Percentiles rank a stretch among this genome's conserved stretches.
Evolutionary conservation across 2,329 filamentous ascomycete genomes (phyloP).

Genomic region (Monosporascus cannonballus): DNA sequence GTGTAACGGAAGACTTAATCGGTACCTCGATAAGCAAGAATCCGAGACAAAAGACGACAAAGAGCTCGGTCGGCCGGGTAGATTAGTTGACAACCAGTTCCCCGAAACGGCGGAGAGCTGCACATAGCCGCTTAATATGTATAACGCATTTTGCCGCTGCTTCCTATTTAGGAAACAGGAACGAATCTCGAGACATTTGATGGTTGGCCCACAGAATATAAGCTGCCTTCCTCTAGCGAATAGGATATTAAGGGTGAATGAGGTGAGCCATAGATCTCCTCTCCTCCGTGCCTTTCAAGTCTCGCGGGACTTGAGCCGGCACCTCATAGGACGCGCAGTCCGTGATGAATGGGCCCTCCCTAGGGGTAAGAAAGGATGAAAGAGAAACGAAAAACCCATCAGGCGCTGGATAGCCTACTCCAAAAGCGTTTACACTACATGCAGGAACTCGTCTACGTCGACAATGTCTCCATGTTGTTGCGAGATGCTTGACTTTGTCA

Average conservation of each 20-base stretch:
- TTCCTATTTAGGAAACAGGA: conserved; percentile 15
- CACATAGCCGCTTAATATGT: conserved; percentile 21
- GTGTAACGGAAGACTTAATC: neutral
- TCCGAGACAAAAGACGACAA: neutral
- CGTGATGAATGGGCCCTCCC: neutral
- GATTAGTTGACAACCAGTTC: conserved; percentile 6
- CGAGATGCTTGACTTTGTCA: neutral
- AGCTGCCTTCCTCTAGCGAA: conserved; percentile 15
- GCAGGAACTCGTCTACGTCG: neutral
- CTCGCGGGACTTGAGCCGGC: neutral
- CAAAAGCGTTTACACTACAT: neutral
- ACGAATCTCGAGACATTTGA: conserved; percentile 13
- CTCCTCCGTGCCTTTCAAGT: neutral
- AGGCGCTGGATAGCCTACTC: no score
- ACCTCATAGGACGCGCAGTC: neutral
- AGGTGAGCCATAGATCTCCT: conserved; percentile 1
- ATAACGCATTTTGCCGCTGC: conserved; percentile 22
- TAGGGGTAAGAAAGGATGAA: no score
- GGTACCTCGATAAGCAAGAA: neutral
- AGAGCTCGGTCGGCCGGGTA: neutral
- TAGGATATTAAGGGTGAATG: conserved; percentile 17
- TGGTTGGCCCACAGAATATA: conserved; percentile 14
- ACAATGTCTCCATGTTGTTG: neutral
- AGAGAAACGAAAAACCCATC: no score
- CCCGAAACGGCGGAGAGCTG: conserved; percentile 17